Evolutionary conservation across 148 eudicot genomes (phyloP).

Genomic region (Rhododendron ovatum): DNA sequence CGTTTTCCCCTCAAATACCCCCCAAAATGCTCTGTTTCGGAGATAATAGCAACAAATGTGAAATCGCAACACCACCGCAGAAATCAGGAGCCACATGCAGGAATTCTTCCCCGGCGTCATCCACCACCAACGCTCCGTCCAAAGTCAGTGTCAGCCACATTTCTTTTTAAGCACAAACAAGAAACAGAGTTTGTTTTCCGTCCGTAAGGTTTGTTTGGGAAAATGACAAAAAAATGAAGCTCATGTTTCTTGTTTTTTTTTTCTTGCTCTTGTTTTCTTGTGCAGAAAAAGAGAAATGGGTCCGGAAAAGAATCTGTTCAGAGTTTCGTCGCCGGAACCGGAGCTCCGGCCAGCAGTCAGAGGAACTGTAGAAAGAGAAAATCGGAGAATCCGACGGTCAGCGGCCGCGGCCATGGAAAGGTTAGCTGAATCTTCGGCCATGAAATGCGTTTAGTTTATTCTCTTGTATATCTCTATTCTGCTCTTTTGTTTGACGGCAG

Average conservation of each 20-base stretch:
- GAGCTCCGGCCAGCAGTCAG: constrained; percentile 21
- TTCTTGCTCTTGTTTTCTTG: neutral
- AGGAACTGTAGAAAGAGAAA: constrained; percentile 22
- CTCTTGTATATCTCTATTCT: neutral
- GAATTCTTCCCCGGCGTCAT: constrained; percentile 16
- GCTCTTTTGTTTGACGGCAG: neutral
- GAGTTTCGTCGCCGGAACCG: constrained; percentile 1
- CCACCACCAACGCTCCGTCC: constrained; percentile 8
- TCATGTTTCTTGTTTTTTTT: neutral
- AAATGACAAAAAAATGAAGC: constrained; percentile 1
- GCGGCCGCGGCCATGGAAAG: constrained; percentile 34
- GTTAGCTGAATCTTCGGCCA: constrained; percentile 9
- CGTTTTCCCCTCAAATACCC: constrained; percentile 14
- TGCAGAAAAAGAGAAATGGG: constrained; percentile 30
- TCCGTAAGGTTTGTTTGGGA: constrained; percentile 6
- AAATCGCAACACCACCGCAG: constrained; percentile 2
- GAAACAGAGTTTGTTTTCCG: constrained; percentile 1
- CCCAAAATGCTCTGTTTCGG: constrained; percentile 54
- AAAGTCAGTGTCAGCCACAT: constrained; percentile 11
- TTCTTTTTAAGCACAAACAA: neutral
- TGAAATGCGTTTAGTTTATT: neutral
- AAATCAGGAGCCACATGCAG: constrained; percentile 28
- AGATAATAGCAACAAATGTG: constrained; percentile 8
- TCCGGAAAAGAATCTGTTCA: constrained; percentile 5
- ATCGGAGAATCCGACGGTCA: constrained; percentile 15